Base-by-base conservation (phyloP, 192 early-diverging fungal species). In the Phlyctochytrium arcticum region DNA sequence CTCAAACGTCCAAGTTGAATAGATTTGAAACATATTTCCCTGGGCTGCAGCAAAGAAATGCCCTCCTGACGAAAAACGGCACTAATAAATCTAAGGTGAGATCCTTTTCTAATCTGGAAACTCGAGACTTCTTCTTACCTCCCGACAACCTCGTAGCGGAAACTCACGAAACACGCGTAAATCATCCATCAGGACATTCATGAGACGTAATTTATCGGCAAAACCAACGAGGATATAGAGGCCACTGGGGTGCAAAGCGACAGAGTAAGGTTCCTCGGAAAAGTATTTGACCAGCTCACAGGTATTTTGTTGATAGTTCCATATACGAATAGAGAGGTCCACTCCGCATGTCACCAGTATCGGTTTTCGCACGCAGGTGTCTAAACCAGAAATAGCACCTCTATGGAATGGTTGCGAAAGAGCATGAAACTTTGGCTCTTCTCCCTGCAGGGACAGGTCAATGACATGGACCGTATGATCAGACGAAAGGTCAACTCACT, bases 171-270 rank as follows among this genome's bases (percentile, higher is more conserved):
- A 74, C 46, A 70, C 39, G 5, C 80, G 62, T 24, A 86, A 36
- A 55, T 86, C 84, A 54, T 84, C 84, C 44, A 80, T 74, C 26
- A 86, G 46, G n/a, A 86, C 65, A 53, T 75, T 84, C 71, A 76
- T 75, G 7, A 86, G 57, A 17, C 80, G 56, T 36, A 86, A 66
- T 65, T 86, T 86, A 56, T 86, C 84, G 44, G 65, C 62, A 59
- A 84, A 84, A 7, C 81, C 84, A 31, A 79, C 74, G 5, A 86
- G 67, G 1, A 84, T 15, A 36, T 82, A 81, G 24, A 82, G 65
- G 9, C 84, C 84, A 34, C 71, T 75, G 1, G 84, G 84, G 69
- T 86, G 84, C 19, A 86, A 35, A 2, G 84, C 60, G 7, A 86
- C 73, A 5, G 70, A 70, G 15, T 51, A 69, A 0, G 80, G 65